These are phyloP conservation scores for Fusarium chaquense DNA, from an alignment of 2,329 filamentous ascomycete genomes.

Conservation along the genomic window DNA sequence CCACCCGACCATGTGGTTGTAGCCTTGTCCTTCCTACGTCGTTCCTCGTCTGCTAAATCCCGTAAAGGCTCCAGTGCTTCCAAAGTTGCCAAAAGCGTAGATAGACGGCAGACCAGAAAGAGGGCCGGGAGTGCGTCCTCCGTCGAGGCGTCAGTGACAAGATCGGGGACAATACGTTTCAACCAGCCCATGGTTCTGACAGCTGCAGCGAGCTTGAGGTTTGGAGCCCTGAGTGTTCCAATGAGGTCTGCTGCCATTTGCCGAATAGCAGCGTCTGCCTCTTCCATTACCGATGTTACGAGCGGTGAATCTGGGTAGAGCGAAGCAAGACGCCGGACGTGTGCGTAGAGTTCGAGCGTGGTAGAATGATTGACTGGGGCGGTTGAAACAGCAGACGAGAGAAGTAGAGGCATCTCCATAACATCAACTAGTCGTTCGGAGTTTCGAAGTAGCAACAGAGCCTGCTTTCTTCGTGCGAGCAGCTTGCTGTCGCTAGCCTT, in stretches of 20 bases:
- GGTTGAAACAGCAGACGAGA: conserved; percentile 80
- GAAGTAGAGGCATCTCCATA: conserved; percentile 86
- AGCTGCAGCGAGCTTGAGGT: conserved; percentile 87
- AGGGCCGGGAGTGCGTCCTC: conserved; percentile 83
- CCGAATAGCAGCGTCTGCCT: conserved; percentile 89
- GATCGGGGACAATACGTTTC: conserved; percentile 84
- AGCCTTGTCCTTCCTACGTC: conserved; percentile 58
- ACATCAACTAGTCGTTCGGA: conserved; percentile 91
- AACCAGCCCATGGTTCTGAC: conserved; percentile 94
- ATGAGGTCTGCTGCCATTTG: conserved; percentile 90
- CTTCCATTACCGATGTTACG: conserved; percentile 76
- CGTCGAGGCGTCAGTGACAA: conserved; percentile 56
- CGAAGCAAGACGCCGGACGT: conserved; percentile 86
- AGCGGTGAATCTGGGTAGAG: conserved; percentile 85
- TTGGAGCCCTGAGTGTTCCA: conserved; percentile 77
- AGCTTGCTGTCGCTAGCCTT: conserved; percentile 77
- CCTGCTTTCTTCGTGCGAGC: conserved; percentile 79
- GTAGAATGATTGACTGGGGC: conserved; percentile 83
- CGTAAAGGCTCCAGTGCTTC: conserved; percentile 86
- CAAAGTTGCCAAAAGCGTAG: conserved; percentile 82
- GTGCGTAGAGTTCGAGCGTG: conserved; percentile 90
- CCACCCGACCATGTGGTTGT: conserved; percentile 72
- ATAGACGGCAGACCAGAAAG: conserved; percentile 87
- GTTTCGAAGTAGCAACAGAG: conserved; percentile 85
- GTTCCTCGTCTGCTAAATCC: conserved; percentile 91